Percentiles rank a stretch among this genome's conserved stretches.
Conservation (phyloP, 805 yeast species). For the Wickerhamiella occidentalis region DNA sequence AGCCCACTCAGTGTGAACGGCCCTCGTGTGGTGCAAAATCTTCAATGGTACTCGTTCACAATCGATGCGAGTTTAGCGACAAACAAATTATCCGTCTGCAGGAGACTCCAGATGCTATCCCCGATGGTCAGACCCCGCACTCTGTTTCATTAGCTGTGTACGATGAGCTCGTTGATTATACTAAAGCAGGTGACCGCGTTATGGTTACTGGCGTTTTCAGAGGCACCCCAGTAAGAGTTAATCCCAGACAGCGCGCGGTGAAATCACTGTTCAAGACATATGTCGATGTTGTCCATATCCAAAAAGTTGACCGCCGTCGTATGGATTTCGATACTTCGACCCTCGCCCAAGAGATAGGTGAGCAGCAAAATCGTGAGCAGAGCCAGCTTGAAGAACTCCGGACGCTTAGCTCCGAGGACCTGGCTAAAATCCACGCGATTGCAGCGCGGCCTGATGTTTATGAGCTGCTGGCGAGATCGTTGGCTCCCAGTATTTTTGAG, state of each 20-base stretch:
- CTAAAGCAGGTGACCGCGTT: conserved; percentile 92
- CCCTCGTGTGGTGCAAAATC: conserved; percentile 67
- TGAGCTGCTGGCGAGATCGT: conserved; percentile 72
- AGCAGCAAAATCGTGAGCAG: conserved; percentile 42
- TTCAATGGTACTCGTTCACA: conserved; percentile 84
- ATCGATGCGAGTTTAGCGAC: conserved; percentile 85
- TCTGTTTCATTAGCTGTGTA: conserved; percentile 86
- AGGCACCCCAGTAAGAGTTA: conserved; percentile 81
- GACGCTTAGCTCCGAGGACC: conserved; percentile 55
- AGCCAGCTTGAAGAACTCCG: conserved; percentile 69
- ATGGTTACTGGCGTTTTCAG: conserved; percentile 94
- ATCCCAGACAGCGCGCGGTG: conserved; percentile 70
- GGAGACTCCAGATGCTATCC: conserved; percentile 92
- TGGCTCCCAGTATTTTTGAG: conserved; percentile 96
- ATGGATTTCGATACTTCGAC: conserved; percentile 62
- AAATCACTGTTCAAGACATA: conserved; percentile 83
- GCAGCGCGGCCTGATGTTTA: conserved; percentile 68
- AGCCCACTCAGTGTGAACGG: conserved; percentile 89
- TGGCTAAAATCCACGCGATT: conserved; percentile 47
- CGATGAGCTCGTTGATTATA: conserved; percentile 87
- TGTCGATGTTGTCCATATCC: conserved; percentile 85
- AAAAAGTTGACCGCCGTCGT: conserved; percentile 70
- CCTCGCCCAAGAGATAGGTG: conserved; percentile 27
- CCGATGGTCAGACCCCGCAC: conserved; percentile 98
- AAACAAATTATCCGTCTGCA: conserved; percentile 89